phyloP scores from a whole-genome alignment of 1,139 yeast species.

The Protomyces gravidus region DNA sequence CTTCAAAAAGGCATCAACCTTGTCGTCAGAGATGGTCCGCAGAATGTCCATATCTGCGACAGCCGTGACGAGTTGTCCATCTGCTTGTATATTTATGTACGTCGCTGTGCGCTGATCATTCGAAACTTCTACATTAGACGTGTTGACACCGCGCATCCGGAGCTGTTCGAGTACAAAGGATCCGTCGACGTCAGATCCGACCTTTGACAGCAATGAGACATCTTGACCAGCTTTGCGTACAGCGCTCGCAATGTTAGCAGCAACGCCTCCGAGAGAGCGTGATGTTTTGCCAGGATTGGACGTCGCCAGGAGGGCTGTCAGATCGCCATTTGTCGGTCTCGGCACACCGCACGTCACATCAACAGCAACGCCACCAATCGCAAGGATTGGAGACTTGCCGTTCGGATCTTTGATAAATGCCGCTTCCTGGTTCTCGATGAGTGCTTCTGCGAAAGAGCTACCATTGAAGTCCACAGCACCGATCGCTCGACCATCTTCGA shows the following conservation, averaged over 20 bases:
- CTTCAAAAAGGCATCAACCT: slow-evolving; percentile 39
- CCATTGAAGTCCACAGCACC: background rate
- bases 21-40: slow-evolving; percentile 48
- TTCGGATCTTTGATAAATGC: background rate
- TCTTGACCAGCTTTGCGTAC: slow-evolving; percentile 28
- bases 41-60: slow-evolving; percentile 79
- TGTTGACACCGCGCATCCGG: slow-evolving; percentile 40
- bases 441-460: background rate
- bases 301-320: slow-evolving; percentile 45
- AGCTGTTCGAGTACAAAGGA: slow-evolving; percentile 43
- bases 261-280: slow-evolving; percentile 77
- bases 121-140: slow-evolving; percentile 43
- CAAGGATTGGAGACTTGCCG: slow-evolving; percentile 34
- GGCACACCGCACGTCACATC: slow-evolving; percentile 57
- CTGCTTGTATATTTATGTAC: slow-evolving; percentile 64
- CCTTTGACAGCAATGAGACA: slow-evolving; percentile 54
- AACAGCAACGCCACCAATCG: slow-evolving; percentile 73
- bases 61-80: slow-evolving; percentile 67
- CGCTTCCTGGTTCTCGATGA: background rate
- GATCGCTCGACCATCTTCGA: background rate
- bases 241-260: slow-evolving; percentile 59
- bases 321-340: background rate
- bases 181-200: slow-evolving; percentile 58
- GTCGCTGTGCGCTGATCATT: slow-evolving; percentile 54
- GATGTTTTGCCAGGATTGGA: slow-evolving; percentile 66